Evolutionary conservation across 1,284 basidiomycete genomes (phyloP), one percentile per base, ranked within the genome.

Genomic region (Leccinum subrobustum): DNA sequence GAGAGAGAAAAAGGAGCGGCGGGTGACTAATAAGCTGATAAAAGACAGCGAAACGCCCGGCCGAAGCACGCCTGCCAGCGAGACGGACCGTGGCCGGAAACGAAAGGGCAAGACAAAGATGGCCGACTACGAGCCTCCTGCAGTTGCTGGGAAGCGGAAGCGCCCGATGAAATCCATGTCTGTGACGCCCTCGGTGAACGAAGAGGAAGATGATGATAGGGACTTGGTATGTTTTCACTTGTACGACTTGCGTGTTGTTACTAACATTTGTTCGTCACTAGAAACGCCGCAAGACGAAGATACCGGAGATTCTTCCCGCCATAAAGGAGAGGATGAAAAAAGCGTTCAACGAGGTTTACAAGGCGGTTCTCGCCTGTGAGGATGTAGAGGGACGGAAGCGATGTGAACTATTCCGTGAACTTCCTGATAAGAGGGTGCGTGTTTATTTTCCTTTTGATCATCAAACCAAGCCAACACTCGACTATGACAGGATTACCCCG

Each of bases 281-380:
- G 90, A 92, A 93, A 84, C 89, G 92, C 61, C 87, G 91, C 58
- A 91, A 89, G 77, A 86, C 82, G 37, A 87, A 81, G 71, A 71
- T 68, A 59, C 72, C 72, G 56, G 89, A 90, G 44, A 67, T 88
- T 18, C 70, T 83, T 33, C 77, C 81, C 20, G 80, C 78, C 18
- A 70, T 86, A 52, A 84, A 86, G 55, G 88, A 92, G 42, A 86
- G 84, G 70, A 88, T 95, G 89, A 94, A 93, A 79, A 89, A 89
- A 67, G 86, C 89, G 6, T 93, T 95, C 76, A 85, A 86, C 61
- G 89, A 91, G 65, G 90, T 91, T 71, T 85, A 91, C 73, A 86
- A 86, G 61, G 89, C 92, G n/a, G 89, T 95, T 29, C 78, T 90
- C 60, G 83, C 81, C 59, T 89, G 89, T 66, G 85, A 90, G 68